These are phyloP conservation scores for Russula abietina DNA, from an alignment of 768 basidiomycete genomes.

Conservation along the genomic window DNA sequence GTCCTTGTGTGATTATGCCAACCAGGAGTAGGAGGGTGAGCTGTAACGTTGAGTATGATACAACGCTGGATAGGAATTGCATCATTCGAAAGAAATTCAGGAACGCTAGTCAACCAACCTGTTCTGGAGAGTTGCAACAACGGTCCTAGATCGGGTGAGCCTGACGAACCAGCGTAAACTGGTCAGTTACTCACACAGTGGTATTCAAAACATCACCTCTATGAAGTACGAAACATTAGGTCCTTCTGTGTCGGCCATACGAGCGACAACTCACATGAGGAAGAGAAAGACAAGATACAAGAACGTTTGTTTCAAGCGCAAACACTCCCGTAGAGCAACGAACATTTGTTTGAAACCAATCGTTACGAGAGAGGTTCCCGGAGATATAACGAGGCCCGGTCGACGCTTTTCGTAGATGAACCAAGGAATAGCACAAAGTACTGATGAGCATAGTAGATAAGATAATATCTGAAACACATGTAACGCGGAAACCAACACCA, in stretches of 20 bases:
- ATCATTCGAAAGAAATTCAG: not conserved
- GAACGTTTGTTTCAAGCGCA: conserved; percentile 66
- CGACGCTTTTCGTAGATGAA: conserved; percentile 63
- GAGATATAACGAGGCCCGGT: conserved; percentile 56
- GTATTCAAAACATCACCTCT: conserved; percentile 77
- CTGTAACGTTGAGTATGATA: conserved; percentile 66
- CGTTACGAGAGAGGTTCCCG: conserved; percentile 48
- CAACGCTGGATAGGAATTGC: conserved; percentile 40
- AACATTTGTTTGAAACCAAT: conserved; percentile 66
- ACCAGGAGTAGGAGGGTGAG: conserved; percentile 62
- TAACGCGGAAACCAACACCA: conserved; percentile 52
- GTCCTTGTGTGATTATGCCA: conserved; percentile 55
- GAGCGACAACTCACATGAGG: conserved; percentile 47
- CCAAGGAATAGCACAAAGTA: conserved; percentile 67
- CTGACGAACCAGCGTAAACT: not conserved
- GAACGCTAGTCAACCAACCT: conserved; percentile 35
- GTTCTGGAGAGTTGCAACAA: conserved; percentile 65
- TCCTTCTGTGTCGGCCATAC: not conserved
- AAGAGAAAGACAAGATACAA: conserved; percentile 72
- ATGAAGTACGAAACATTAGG: not conserved
- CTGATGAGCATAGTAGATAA: conserved; percentile 31
- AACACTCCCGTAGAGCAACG: conserved; percentile 55
- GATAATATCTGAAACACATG: too few species aligned
- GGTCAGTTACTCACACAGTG: conserved; percentile 47
- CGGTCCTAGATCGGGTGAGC: conserved; percentile 42